Evolutionary conservation across 495 filamentous ascomycete species (phyloP), one percentile per base, ranked within the genome.

Genomic region (Annulohypoxylon stygium): DNA sequence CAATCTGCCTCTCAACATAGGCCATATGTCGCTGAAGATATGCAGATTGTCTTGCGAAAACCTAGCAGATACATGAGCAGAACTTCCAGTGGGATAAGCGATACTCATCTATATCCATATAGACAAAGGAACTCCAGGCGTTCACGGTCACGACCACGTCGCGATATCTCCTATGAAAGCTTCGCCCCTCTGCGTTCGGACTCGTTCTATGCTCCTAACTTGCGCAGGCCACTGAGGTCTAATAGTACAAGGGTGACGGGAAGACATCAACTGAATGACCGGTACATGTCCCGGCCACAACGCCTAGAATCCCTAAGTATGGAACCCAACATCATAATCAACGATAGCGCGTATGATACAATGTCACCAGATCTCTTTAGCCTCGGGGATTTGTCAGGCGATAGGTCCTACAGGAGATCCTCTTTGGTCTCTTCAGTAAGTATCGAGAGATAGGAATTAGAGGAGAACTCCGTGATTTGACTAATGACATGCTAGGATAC

Each of bases 41-140:
- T 36, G 30, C 53, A 57, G 37, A 3, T 57, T 10, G 53, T 57
- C 20, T 36, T 57, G 30, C 14, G 53, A 57, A 57, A 33, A 33
- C 53, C 53, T 33, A 37, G 12, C 6, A n/a, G n/a, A 37, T 57
- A 36, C 36, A 57, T 30, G 0, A 18, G 14, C n/a, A 37, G 53
- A 57, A 18, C 14, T 10, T 37, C 53, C 18, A 57, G 30, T 57
- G 14, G 30, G 12, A 20, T 37, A 33, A 57, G 53, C 30, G 14
- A 20, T 9, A 8, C n/a, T 14, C 11, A 7, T 7, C 4, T 9
- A 6, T 11, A 7, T 7, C 4, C 2, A 6, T 57, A 37, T 37
- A 57, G 53, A 20, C 18, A 16, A 7, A 36, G 53, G 7, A n/a
- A 33, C n/a, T 6, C n/a, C 9, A n/a, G 25, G 20, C 25, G 7